Evolutionary conservation across 495 filamentous ascomycete species (phyloP), one percentile per base, ranked within the genome.

Genomic region (Xylaria sp.): DNA sequence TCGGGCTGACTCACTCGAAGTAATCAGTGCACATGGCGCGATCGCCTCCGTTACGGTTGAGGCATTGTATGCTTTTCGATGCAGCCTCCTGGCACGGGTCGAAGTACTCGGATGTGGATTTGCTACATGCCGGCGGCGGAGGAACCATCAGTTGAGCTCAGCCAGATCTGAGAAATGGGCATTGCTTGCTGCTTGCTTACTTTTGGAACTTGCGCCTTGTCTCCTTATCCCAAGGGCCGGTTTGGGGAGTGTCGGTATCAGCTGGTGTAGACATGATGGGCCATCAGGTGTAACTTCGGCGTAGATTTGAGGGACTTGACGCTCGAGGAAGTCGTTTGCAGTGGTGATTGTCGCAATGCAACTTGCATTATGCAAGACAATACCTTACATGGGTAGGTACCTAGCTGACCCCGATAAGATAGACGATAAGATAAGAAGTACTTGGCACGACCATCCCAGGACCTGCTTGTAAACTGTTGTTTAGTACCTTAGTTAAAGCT

Each of bases 11-110:
- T 83, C 73, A 98, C 95, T 97, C 92, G 77, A 98, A 98, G 79
- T 96, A 98, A 79, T 98, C 96, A 61, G 82, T 81, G 76, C 95
- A 98, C 88, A 98, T 90, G n/a, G 91, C 86, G 65, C 90, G 87
- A 79, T 97, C 93, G 24, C 89, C 93, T 3, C 82, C 90, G 81
- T 98, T 98, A 29, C 95, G 89, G 73, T 93, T 90, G 80, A 98
- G 85, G 82, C 95, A 98, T 76, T 87, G 89, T 15, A 97, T 88
- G 80, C 93, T 97, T 70, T 88, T 85, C 58, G 89, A 81, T n/a
- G 96, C 95, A n/a, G 93, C 94, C 68, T 97, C 93, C 78, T 98
- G 94, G 78, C 95, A 98, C 17, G 95, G 95, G 76, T 98, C 95
- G 76, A 93, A 93, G 81, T 90, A 98, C 79, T 97, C 89, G 81